Conservation (phyloP, 2,329 filamentous ascomycete species). For the Aschersonia sp. region DNA sequence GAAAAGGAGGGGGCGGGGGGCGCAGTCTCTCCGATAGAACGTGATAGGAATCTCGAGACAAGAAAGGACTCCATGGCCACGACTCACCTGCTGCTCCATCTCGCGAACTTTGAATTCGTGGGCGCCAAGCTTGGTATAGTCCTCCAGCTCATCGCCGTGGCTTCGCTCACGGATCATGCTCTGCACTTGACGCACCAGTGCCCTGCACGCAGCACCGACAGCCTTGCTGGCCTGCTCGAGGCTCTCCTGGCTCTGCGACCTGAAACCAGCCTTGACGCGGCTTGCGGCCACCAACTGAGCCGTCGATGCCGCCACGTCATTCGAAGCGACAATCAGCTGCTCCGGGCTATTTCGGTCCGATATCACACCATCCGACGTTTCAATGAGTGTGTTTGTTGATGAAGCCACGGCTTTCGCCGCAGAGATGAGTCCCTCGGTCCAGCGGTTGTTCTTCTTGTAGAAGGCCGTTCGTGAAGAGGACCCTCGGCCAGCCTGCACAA, state of each 20-base stretch:
- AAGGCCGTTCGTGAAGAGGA: conserved; percentile 81
- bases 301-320: conserved; percentile 90
- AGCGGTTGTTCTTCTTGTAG: conserved; percentile 99
- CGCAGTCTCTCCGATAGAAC: too few relatives aligned
- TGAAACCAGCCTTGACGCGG: conserved; percentile 93
- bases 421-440: conserved; percentile 95
- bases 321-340: conserved; percentile 94
- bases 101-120: conserved; percentile 98
- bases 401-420: conserved; percentile 90
- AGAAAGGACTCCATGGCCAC: conserved; percentile 14
- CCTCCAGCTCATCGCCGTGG: conserved; percentile 67
- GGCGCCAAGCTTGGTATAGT: conserved; percentile 75
- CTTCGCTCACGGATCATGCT: conserved; percentile 81
- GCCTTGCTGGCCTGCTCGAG: conserved; percentile 87
- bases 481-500: conserved; percentile 83
- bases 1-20: too few relatives aligned
- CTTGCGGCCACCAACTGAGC: conserved; percentile 92
- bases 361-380: conserved; percentile 93
- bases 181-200: conserved; percentile 85
- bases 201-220: conserved; percentile 75
- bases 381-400: conserved; percentile 91
- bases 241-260: conserved; percentile 90
- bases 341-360: conserved; percentile 85
- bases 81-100: conserved; percentile 93
- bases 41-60: neutral